These are phyloP conservation scores for Tarenaya hassleriana DNA, from an alignment of 345 rosid genomes.

Conservation along the genomic window DNA sequence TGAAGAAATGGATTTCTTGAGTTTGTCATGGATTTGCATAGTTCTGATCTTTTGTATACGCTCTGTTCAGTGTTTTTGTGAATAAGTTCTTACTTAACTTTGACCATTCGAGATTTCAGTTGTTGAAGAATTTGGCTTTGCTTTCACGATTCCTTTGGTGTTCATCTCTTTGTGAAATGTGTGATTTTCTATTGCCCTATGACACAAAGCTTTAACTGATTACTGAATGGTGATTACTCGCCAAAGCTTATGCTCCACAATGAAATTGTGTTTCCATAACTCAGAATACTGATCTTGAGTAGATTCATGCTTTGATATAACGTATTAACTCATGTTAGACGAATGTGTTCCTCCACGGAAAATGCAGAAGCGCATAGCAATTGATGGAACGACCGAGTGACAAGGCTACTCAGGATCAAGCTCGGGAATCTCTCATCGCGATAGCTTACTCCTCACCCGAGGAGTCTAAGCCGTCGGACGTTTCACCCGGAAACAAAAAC, in stretches of 20 bases:
- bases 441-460: constrained; percentile 28
- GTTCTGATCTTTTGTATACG: background rate
- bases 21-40: too few relatives aligned
- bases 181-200: too few relatives aligned
- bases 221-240: too few relatives aligned
- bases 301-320: constrained; percentile 12
- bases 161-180: constrained; percentile 3
- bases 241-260: background rate
- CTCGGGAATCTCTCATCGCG: constrained; percentile 29
- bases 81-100: background rate
- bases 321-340: background rate
- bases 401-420: constrained; percentile 27
- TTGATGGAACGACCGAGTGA: constrained; percentile 29
- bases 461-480: constrained; percentile 16
- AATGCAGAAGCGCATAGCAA: constrained; percentile 22
- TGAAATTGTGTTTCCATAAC: background rate
- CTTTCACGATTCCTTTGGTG: too few relatives aligned
- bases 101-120: too few relatives aligned
- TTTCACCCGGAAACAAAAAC: background rate
- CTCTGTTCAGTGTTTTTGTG: constrained; percentile 1
- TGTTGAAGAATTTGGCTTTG: too few relatives aligned
- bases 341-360: constrained; percentile 9
- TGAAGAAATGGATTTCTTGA: too few relatives aligned
- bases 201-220: background rate
- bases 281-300: background rate